Conservation (phyloP, 768 basidiomycete species). For the Boletellus ananas region DNA sequence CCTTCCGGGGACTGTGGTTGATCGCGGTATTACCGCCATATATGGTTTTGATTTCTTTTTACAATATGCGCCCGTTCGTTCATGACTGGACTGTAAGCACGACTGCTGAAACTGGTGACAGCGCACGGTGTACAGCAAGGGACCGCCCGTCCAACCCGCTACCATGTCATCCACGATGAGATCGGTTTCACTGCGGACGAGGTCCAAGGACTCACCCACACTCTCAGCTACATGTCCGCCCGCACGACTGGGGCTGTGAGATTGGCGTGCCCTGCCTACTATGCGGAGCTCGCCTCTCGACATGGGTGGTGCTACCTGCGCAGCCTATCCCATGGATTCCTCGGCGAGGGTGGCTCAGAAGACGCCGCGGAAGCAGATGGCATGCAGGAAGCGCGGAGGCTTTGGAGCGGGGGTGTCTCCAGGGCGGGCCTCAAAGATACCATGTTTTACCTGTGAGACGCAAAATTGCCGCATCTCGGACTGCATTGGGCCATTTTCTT, state of each 20-base stretch:
- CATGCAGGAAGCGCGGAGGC: constrained; percentile 44
- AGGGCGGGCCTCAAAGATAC: constrained; percentile 52
- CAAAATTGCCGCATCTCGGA: background rate
- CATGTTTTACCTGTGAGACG: constrained; percentile 68
- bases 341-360: background rate
- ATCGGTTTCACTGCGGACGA: background rate
- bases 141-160: background rate
- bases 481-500: no score
- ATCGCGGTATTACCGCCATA: constrained; percentile 43
- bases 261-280: background rate
- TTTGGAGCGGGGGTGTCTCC: constrained; percentile 59
- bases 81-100: background rate
- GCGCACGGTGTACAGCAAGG: background rate
- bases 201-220: background rate
- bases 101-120: background rate
- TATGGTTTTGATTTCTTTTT: constrained; percentile 50
- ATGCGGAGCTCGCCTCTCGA: background rate
- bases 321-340: background rate
- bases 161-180: constrained; percentile 1
- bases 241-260: constrained; percentile 1
- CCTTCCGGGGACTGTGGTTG: constrained; percentile 45
- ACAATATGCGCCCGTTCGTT: constrained; percentile 26
- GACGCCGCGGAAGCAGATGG: constrained; percentile 27
- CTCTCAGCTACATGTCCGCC: constrained; percentile 4
- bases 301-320: constrained; percentile 4